Conservation (phyloP, 768 basidiomycete genomes). For the Boletales sp. region DNA sequence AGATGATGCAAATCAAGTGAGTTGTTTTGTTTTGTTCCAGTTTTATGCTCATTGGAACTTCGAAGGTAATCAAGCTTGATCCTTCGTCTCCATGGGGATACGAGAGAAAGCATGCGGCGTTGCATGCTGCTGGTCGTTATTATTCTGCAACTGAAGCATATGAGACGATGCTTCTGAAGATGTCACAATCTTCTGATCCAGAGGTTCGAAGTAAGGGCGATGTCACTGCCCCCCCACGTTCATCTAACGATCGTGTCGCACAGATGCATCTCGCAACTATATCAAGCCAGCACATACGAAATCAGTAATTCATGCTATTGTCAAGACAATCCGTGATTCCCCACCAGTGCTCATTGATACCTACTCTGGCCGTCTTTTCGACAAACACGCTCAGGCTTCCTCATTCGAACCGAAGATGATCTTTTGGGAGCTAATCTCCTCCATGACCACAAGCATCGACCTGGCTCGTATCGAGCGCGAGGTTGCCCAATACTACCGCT, state of each 20-base stretch:
- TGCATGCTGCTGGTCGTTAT: not conserved
- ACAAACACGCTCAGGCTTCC: constrained; percentile 1
- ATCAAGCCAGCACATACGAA: not conserved
- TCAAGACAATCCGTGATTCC: constrained; percentile 1
- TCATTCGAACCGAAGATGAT: constrained; percentile 6
- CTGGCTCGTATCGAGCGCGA: constrained; percentile 1
- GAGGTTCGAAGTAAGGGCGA: not conserved
- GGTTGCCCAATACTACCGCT: constrained; percentile 7
- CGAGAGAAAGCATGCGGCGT: constrained; percentile 6
- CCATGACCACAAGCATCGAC: constrained; percentile 8
- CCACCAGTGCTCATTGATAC: constrained; percentile 13
- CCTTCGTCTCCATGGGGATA: constrained; percentile 9
- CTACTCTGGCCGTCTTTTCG: constrained; percentile 1
- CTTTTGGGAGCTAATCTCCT: constrained; percentile 11
- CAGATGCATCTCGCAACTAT: not conserved
- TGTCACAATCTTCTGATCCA: not conserved
- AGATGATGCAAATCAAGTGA: not conserved
- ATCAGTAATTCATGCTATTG: not conserved
- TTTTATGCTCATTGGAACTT: not conserved
- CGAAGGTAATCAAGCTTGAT: constrained; percentile 9
- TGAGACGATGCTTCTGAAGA: constrained; percentile 8
- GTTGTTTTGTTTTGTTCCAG: not conserved
- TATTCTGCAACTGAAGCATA: not conserved
- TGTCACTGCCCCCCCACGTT: not conserved
- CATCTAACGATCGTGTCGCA: not conserved